Conservation (phyloP, 768 basidiomycete genomes). For the Cyathus striatus region DNA sequence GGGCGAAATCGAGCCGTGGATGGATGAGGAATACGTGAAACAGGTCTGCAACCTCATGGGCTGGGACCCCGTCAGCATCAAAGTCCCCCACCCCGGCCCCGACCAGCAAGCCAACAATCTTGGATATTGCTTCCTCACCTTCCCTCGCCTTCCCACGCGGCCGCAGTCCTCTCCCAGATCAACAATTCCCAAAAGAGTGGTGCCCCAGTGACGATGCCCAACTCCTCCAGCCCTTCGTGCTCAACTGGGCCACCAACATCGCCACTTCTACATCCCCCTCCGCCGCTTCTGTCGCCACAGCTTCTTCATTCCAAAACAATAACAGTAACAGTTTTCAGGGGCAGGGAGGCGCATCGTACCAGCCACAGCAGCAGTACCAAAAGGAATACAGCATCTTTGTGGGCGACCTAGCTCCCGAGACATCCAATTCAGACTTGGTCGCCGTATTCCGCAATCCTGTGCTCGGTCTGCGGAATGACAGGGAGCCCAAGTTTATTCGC, state of each 20-base stretch:
- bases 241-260: slow-evolving; percentile 65
- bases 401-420: slow-evolving; percentile 89
- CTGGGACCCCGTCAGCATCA: slow-evolving; percentile 76
- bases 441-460: slow-evolving; percentile 90
- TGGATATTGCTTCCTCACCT: slow-evolving; percentile 85
- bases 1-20: slow-evolving; percentile 90
- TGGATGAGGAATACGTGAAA: slow-evolving; percentile 94
- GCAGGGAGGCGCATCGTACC: slow-evolving; percentile 14
- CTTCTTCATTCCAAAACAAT: slow-evolving; percentile 2
- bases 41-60: slow-evolving; percentile 84
- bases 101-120: slow-evolving; percentile 79
- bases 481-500: slow-evolving; percentile 83
- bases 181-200: slow-evolving; percentile 37
- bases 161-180: slow-evolving; percentile 67
- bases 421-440: slow-evolving; percentile 93
- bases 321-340: too few species aligned
- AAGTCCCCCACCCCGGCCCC: slow-evolving; percentile 60
- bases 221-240: slow-evolving; percentile 75
- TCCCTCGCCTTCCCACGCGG: slow-evolving; percentile 69
- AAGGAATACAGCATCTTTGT: slow-evolving; percentile 95
- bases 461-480: slow-evolving; percentile 76
- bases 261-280: slow-evolving; percentile 24
- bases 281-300: slow-evolving; percentile 22
- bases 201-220: slow-evolving; percentile 69
- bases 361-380: slow-evolving; percentile 52